Base-by-base conservation (phyloP, 2,329 filamentous ascomycete genomes). In the Lachnellula cervina region DNA sequence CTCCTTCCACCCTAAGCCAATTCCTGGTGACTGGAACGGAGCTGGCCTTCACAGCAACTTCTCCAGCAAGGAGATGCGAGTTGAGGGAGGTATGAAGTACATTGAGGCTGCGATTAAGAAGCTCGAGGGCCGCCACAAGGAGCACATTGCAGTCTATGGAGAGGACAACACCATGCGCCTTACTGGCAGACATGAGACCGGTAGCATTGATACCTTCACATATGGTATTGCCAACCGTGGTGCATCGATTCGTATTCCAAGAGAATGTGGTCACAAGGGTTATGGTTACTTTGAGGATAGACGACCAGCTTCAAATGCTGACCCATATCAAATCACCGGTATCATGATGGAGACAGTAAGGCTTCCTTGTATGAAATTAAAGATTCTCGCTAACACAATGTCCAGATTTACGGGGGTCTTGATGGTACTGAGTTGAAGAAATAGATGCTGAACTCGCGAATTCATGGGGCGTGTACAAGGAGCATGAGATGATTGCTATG, bases 221-320 rank as follows among this genome's bases (percentile, higher is more conserved):
- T 97, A 87, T 75, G 93, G 94, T 71, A 87, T 97, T 60, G 94
- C 94, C 74, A 93, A 97, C 86, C 91, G 94, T 76, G 94, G 93
- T 70, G 55, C 89, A 57, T 95, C 89, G 40, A 92, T 97, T 69
- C 90, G 94, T 73, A 94, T 99, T 67, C 92, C 92, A 67, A 87
- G 91, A 68, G 85, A 90, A 68, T 84, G 82, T 66, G 91, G 88
- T 49, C 86, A 88, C 72, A 89, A 96, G 75, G 90, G 90, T 74
- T 94, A 88, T 78, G 92, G 92, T 62, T 97, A 97, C 83, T 96
- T 97, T 64, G 91, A 97, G 75, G 87, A 91, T 64, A 82, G 88
- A 71, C 83, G 87, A 62, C 87, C 87, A 56, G 91, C 91, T 55
- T 93, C 88, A 70, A 95, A 94, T 74, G 90, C 85, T 62, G 89